Evolutionary conservation across 2,329 filamentous ascomycete genomes (phyloP), one percentile per base, ranked within the genome.

Genomic region (Chalara sp.): DNA sequence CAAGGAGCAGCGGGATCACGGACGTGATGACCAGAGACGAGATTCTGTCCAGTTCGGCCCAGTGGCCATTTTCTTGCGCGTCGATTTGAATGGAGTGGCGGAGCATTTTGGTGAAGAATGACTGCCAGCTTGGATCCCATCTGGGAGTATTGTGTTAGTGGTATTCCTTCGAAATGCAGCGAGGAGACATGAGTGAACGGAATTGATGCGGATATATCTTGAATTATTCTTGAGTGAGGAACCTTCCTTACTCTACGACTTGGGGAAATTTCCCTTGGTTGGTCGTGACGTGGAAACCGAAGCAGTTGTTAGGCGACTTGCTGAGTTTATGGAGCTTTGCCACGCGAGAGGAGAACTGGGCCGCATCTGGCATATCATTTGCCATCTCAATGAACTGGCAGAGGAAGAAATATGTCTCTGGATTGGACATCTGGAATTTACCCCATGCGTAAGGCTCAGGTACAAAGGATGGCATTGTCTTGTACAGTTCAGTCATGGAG

Each of bases 261-360:
- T 39, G 35, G 10, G 65, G 66, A 2, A 69, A 44, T 35, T 65
- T 56, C 7, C 68, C 68, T 32, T 67, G 65, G 51, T 64, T 67
- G 1, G 69, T 71, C 7, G 60, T 57, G 42, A 63, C 55, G 29
- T 65, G 61, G 46, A 71, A 70, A 1, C 67, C 67, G 53, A 67
- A 70, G 44, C 64, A 64, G 5, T 65, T 64, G 55, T 0, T 62
- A 57, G 2, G 50, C 46, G 54, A 56, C 10, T 35, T 4, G 12
- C 41, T 51, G 8, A 47, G 47, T 28, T 54, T 21, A 32, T 65
- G 62, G 8, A 65, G 12, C 7, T 64, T 49, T 44, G 61, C 62
- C 5, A 66, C 50, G 2, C 40, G 46, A 8, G 48, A 13, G 4
- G 52, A 50, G 11, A 65, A 53, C 12, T 55, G 49, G 5, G 45